Evolutionary conservation across 805 yeast genomes (phyloP).

Genomic region (Pichia cephalocereana): DNA sequence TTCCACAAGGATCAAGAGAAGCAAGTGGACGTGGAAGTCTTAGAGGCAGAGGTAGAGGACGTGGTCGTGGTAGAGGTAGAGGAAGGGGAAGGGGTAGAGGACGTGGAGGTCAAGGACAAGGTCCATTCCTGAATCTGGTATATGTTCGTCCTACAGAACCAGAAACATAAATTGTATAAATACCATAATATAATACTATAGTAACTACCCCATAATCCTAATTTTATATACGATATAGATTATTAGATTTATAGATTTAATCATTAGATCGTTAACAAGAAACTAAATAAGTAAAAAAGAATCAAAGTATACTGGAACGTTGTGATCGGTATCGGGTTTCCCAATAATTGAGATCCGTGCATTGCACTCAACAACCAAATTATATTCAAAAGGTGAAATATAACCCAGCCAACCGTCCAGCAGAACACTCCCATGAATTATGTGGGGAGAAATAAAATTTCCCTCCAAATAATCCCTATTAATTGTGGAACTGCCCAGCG

Average conservation of each 20-base stretch:
- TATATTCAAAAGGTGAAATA: neutral
- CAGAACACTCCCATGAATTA: constrained; percentile 29
- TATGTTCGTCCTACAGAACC: neutral
- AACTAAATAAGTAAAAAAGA: neutral
- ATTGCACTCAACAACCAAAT: constrained; percentile 29
- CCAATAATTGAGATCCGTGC: constrained; percentile 25
- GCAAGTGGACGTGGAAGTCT: constrained; percentile 8
- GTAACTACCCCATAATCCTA: neutral
- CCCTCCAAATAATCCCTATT: constrained; percentile 11
- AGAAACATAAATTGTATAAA: neutral
- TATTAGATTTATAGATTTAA: no score
- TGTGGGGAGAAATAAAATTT: neutral
- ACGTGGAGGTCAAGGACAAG: neutral
- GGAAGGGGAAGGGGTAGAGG: constrained; percentile 12
- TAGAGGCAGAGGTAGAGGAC: constrained; percentile 6
- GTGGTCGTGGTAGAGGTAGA: constrained; percentile 9
- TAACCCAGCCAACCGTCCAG: constrained; percentile 26
- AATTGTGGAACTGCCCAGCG: constrained; percentile 33
- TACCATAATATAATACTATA: neutral
- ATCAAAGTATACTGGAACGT: constrained; percentile 1
- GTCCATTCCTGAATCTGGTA: neutral
- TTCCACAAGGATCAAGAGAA: neutral
- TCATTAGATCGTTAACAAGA: no score
- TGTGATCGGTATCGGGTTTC: constrained; percentile 35
- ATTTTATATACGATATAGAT: no score